These are phyloP conservation scores for Boletus tylopilopsis DNA, from an alignment of 768 basidiomycete species.

Conservation along the genomic window DNA sequence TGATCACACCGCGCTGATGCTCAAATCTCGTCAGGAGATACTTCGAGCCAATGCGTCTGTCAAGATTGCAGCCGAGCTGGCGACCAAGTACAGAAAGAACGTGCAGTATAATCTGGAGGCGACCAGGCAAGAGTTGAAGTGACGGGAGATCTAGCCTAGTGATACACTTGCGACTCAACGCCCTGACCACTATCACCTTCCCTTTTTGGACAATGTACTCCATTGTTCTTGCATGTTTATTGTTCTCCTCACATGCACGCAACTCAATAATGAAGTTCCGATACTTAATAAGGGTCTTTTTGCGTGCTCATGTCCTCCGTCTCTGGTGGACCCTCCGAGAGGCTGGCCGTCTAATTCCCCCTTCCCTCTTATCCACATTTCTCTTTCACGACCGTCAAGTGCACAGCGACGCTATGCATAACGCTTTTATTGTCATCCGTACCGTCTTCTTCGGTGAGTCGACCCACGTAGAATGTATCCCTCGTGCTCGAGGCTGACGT, in stretches of 20 bases:
- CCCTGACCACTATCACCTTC: too few species aligned
- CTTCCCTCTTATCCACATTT: background rate
- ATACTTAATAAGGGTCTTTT: constrained; percentile 8
- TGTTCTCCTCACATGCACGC: constrained; percentile 10
- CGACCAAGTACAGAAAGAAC: constrained; percentile 87
- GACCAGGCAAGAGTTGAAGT: constrained; percentile 38
- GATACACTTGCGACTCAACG: too few species aligned
- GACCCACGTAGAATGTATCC: background rate
- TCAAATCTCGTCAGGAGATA: constrained; percentile 55
- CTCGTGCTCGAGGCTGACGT: constrained; percentile 1
- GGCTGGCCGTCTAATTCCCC: constrained; percentile 10
- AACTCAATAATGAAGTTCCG: too few species aligned
- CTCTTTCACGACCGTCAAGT: constrained; percentile 14
- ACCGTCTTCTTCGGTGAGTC: constrained; percentile 54
- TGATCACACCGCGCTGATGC: background rate
- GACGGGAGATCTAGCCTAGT: too few species aligned
- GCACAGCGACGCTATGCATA: constrained; percentile 37
- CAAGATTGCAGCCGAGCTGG: constrained; percentile 77
- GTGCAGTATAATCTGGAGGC: constrained; percentile 89
- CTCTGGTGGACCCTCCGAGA: constrained; percentile 18
- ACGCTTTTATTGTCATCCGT: constrained; percentile 54
- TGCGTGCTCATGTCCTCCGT: constrained; percentile 7
- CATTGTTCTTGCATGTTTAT: constrained; percentile 22
- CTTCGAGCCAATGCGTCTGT: constrained; percentile 73
- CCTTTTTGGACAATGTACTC: constrained; percentile 25